phyloP scores from a whole-genome alignment of 768 basidiomycete species.

The Pilatotrama ljubarskyi region DNA sequence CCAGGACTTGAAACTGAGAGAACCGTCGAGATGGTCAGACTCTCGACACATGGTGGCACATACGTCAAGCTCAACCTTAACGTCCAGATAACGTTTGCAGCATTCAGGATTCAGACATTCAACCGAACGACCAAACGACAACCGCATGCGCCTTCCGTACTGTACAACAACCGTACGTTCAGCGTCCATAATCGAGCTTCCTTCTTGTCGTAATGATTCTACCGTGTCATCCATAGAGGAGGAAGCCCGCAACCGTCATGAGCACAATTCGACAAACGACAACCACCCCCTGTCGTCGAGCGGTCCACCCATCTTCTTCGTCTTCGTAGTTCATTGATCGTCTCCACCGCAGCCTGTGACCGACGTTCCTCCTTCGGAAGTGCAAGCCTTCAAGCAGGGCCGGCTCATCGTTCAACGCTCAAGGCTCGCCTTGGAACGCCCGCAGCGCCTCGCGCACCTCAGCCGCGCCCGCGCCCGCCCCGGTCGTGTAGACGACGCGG shows the following conservation, averaged over 20 bases:
- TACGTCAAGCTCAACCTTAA: too few relatives aligned
- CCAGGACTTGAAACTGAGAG: not conserved
- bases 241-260: not conserved
- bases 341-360: not conserved
- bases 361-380: not conserved
- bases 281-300: not conserved
- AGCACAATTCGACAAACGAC: conserved; percentile 2
- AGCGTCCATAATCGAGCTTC: not conserved
- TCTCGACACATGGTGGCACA: not conserved
- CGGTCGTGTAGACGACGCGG: conserved; percentile 77
- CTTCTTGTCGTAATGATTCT: not conserved
- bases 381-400: not conserved
- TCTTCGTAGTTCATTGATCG: conserved; percentile 6
- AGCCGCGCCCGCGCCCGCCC: conserved; percentile 47
- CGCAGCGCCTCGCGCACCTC: conserved; percentile 56
- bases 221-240: not conserved
- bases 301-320: not conserved
- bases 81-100: too few relatives aligned
- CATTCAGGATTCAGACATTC: not conserved
- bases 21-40: not conserved
- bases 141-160: not conserved
- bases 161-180: not conserved
- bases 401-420: too few relatives aligned
- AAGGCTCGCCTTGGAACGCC: conserved; percentile 41
- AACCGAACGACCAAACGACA: not conserved